Percentiles rank a stretch among this genome's conserved stretches.
phyloP scores from a whole-genome alignment of 169 alveolate species.

The Plasmodium sp. region DNA sequence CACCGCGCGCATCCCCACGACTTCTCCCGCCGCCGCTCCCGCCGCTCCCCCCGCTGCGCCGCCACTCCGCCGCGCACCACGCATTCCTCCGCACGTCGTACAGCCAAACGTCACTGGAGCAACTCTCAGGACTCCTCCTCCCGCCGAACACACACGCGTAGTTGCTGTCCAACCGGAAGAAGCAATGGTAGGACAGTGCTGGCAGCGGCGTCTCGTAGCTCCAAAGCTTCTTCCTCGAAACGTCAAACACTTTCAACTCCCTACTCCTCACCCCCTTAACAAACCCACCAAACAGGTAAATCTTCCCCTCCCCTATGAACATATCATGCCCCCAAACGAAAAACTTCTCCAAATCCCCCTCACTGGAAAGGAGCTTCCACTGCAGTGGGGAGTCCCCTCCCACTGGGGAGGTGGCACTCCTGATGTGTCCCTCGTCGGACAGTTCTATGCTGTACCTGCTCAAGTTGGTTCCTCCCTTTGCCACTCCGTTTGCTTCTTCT shows the following conservation, averaged over 20 bases:
- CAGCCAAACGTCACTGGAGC: constrained; percentile 27
- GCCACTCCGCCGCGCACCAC: constrained; percentile 20
- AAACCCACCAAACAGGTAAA: constrained; percentile 63
- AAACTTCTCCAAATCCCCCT: constrained; percentile 18
- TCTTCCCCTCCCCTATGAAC: constrained; percentile 46
- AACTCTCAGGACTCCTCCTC: constrained; percentile 28
- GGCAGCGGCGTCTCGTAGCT: constrained; percentile 27
- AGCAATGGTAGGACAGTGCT: constrained; percentile 13
- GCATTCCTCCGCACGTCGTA: constrained; percentile 23
- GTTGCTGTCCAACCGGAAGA: constrained; percentile 33
- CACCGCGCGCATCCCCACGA: background rate
- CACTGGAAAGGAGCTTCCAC: constrained; percentile 28
- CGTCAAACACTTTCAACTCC: constrained; percentile 26
- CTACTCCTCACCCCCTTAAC: constrained; percentile 51
- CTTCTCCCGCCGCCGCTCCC: background rate
- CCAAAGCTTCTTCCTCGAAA: background rate
- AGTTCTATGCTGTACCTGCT: constrained; percentile 10
- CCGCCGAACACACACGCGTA: constrained; percentile 66
- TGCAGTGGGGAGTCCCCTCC: background rate
- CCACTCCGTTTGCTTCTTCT: too few species aligned
- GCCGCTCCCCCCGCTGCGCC: background rate
- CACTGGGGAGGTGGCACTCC: background rate
- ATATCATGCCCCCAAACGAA: constrained; percentile 74
- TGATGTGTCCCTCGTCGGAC: constrained; percentile 2
- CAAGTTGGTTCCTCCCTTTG: background rate